Evolutionary conservation across 768 basidiomycete genomes (phyloP).

Genomic region (Pleurotus tuoliensis): DNA sequence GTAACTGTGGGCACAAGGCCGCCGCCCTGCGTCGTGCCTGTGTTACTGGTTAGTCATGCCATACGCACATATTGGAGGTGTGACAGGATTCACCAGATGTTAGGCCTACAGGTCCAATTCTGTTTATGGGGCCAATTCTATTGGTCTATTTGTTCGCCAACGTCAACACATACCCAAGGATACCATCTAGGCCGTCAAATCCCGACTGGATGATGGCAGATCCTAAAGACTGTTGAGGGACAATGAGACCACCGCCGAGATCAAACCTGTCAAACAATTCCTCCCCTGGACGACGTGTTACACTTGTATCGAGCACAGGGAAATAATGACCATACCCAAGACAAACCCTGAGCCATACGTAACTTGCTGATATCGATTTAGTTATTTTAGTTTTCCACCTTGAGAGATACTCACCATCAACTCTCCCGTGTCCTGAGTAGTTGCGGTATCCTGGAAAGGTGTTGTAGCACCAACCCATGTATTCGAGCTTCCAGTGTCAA

Average conservation of each 20-base stretch:
- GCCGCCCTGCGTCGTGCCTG: neutral
- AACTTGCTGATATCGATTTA: slow-evolving; percentile 26
- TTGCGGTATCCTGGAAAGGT: slow-evolving; percentile 30
- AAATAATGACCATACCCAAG: slow-evolving; percentile 22
- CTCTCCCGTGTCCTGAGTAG: slow-evolving; percentile 23
- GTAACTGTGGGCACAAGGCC: slow-evolving; percentile 38
- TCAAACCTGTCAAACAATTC: slow-evolving; percentile 37
- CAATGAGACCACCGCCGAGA: slow-evolving; percentile 32
- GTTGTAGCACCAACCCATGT: slow-evolving; percentile 44
- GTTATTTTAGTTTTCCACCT: neutral
- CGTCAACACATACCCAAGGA: slow-evolving; percentile 34
- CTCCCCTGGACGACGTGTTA: slow-evolving; percentile 15
- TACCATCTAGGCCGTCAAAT: slow-evolving; percentile 39
- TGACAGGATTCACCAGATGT: slow-evolving; percentile 28
- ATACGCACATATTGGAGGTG: neutral
- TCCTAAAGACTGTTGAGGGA: slow-evolving; percentile 43
- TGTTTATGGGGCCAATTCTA: slow-evolving; percentile 11
- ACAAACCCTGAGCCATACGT: slow-evolving; percentile 42
- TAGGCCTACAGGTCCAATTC: slow-evolving; percentile 42
- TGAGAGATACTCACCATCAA: slow-evolving; percentile 8
- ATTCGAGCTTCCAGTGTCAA: slow-evolving; percentile 39
- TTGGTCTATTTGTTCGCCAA: too few species aligned
- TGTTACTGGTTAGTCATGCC: neutral
- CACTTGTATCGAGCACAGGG: neutral
- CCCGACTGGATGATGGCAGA: slow-evolving; percentile 30